Evolutionary conservation across 176 grass and related monocot genomes (phyloP).

Genomic region (Ensete ventricosum): DNA sequence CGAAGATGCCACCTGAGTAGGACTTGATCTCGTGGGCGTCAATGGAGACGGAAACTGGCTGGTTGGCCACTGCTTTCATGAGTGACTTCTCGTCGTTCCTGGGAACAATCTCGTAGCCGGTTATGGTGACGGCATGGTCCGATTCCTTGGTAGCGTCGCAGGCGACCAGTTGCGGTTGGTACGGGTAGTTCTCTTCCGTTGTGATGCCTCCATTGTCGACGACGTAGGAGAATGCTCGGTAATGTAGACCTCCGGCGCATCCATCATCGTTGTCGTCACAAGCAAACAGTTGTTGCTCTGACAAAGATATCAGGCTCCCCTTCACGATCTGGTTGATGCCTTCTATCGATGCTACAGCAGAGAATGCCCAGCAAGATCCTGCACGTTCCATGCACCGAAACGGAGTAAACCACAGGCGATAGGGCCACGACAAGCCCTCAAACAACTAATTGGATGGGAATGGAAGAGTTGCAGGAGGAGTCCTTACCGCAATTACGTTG

Average conservation of each 20-base stretch:
- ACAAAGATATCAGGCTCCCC: conserved; percentile 19
- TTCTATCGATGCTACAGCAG: conserved; percentile 40
- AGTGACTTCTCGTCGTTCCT: conserved; percentile 3
- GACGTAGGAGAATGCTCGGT: conserved; percentile 24
- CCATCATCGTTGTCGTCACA: conserved; percentile 34
- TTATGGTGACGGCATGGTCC: conserved; percentile 5
- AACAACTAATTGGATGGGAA: too few species aligned
- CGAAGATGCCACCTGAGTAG: conserved; percentile 40
- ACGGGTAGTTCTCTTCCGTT: conserved; percentile 28
- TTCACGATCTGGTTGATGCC: conserved; percentile 35
- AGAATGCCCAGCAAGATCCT: conserved; percentile 49
- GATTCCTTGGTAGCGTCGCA: neutral
- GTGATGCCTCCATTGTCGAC: conserved; percentile 32
- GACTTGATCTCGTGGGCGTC: conserved; percentile 23
- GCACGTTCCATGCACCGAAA: neutral
- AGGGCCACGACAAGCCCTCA: too few species aligned
- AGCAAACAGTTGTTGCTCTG: conserved; percentile 56
- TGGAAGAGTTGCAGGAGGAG: too few species aligned
- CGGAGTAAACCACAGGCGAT: too few species aligned
- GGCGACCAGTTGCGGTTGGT: neutral
- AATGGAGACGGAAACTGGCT: conserved; percentile 37
- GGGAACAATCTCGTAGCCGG: conserved; percentile 8
- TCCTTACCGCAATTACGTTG: neutral
- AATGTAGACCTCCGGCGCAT: conserved; percentile 25
- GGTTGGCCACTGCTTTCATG: conserved; percentile 23